Conservation (phyloP, 345 rosid genomes). For the Populus davidiana region DNA sequence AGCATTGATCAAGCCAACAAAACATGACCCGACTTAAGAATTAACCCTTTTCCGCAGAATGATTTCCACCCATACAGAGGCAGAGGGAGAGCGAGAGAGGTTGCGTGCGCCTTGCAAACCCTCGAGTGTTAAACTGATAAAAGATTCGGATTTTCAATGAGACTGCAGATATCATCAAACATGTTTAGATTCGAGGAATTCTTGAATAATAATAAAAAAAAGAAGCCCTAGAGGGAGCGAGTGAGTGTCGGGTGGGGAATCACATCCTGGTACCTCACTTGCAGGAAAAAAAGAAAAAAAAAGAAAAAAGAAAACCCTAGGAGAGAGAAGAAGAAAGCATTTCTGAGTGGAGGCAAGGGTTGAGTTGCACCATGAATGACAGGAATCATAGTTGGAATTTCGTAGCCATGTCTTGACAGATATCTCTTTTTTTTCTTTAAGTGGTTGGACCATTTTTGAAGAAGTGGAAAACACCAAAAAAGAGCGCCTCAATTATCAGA, state of each 20-base stretch:
- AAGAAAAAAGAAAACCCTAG: not conserved
- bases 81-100: too few relatives aligned
- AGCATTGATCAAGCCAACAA: too few relatives aligned
- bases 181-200: not conserved
- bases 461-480: slow-evolving; percentile 12
- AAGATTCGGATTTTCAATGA: not conserved
- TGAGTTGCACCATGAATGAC: slow-evolving; percentile 9
- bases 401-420: not conserved
- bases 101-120: too few relatives aligned
- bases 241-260: too few relatives aligned
- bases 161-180: not conserved
- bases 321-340: too few relatives aligned
- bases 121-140: too few relatives aligned
- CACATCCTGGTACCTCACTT: not conserved
- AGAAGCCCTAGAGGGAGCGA: not conserved
- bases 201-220: not conserved
- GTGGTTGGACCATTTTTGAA: slow-evolving; percentile 9
- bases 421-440: not conserved
- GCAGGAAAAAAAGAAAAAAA: not conserved
- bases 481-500: not conserved
- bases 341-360: too few relatives aligned
- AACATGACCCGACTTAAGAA: too few relatives aligned
- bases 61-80: too few relatives aligned
- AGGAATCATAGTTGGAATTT: not conserved
- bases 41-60: too few relatives aligned